These are phyloP conservation scores for Phytophthora constricta DNA, from an alignment of 352 stramenopile species.

Conservation along the genomic window DNA sequence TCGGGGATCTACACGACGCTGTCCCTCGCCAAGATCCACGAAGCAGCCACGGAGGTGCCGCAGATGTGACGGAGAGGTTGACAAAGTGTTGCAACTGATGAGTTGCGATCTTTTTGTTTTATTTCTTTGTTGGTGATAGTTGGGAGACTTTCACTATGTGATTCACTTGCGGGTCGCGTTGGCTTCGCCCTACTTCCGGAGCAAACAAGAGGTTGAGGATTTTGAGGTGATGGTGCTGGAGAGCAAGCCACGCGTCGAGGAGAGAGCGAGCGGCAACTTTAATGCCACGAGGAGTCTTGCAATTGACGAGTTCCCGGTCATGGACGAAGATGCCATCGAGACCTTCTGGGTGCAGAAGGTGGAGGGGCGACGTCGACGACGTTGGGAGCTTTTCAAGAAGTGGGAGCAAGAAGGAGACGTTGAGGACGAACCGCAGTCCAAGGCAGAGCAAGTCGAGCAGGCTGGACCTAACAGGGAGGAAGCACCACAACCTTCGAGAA, in stretches of 20 bases:
- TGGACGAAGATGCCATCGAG: constrained; percentile 83
- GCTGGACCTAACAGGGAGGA: constrained; percentile 2
- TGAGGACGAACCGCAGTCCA: constrained; percentile 4
- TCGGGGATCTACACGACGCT: constrained; percentile 78
- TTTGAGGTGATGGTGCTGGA: constrained; percentile 86
- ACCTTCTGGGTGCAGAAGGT: constrained; percentile 81
- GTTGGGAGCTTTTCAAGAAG: constrained; percentile 52
- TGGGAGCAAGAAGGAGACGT: constrained; percentile 42
- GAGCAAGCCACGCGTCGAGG: constrained; percentile 45
- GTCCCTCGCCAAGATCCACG: constrained; percentile 52
- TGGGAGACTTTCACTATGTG: constrained; percentile 83
- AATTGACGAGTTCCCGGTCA: constrained; percentile 87
- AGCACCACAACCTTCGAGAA: constrained; percentile 2
- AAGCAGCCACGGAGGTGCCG: constrained; percentile 58
- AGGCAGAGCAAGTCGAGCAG: neutral
- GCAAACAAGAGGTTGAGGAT: constrained; percentile 51
- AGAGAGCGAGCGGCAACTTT: constrained; percentile 13
- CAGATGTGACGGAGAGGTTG: neutral
- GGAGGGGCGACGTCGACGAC: constrained; percentile 46
- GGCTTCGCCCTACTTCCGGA: constrained; percentile 76
- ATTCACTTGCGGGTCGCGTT: constrained; percentile 74
- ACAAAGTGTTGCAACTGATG: neutral
- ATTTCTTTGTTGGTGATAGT: constrained; percentile 28
- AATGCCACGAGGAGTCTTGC: constrained; percentile 68
- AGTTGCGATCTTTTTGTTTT: neutral